Conservation (phyloP, 495 filamentous ascomycete genomes). For the Penicillium daleae region DNA sequence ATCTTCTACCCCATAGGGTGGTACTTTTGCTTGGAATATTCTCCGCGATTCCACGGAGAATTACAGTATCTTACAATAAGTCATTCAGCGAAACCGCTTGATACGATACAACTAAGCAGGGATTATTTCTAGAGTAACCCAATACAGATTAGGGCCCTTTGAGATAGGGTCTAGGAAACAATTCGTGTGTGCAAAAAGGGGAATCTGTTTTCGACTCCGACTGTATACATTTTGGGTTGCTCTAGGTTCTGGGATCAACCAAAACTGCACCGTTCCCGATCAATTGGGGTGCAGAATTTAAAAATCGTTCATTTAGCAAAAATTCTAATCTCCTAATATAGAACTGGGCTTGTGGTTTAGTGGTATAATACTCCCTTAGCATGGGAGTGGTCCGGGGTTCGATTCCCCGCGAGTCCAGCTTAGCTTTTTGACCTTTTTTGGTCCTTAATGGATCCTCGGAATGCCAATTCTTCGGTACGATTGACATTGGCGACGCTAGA, state of each 20-base stretch:
- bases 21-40: background rate
- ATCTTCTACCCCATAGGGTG: background rate
- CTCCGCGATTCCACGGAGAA: background rate
- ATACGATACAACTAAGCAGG: slow-evolving; percentile 3
- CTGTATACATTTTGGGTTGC: slow-evolving; percentile 10
- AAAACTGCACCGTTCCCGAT: background rate
- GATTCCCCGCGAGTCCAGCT: slow-evolving; percentile 56
- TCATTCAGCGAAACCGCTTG: background rate
- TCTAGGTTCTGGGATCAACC: too few relatives aligned
- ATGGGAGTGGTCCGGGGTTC: slow-evolving; percentile 61
- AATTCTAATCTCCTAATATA: background rate
- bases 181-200: slow-evolving; percentile 3
- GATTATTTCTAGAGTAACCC: slow-evolving; percentile 5
- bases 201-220: slow-evolving; percentile 8
- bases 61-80: slow-evolving; percentile 1
- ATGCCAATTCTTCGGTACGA: too few relatives aligned
- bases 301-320: background rate
- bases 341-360: slow-evolving; percentile 47
- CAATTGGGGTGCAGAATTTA: too few relatives aligned
- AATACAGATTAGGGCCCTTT: background rate
- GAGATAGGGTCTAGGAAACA: background rate
- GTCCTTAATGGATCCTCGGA: too few relatives aligned
- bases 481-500: too few relatives aligned
- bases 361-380: slow-evolving; percentile 52
- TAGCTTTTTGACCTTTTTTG: too few relatives aligned